These are phyloP conservation scores for Fistulinella prunicolor DNA, from an alignment of 768 basidiomycete genomes.

Conservation along the genomic window DNA sequence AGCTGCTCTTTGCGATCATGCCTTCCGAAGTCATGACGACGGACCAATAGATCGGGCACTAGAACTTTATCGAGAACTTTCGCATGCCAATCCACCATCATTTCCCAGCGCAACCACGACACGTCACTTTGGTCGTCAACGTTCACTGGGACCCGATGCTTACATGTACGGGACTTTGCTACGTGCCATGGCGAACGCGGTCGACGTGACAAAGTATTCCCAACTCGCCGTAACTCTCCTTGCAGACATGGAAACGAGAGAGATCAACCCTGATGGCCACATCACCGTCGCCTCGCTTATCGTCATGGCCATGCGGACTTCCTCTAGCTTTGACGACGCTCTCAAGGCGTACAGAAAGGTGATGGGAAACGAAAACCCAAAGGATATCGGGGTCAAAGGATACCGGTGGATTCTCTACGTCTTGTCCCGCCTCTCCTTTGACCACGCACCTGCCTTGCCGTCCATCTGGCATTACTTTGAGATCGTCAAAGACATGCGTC, in stretches of 20 bases:
- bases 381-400: slow-evolving; percentile 51
- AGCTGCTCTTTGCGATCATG: slow-evolving; percentile 43
- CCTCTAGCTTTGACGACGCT: slow-evolving; percentile 54
- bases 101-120: slow-evolving; percentile 9
- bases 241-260: slow-evolving; percentile 60
- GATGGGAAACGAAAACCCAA: slow-evolving; percentile 27
- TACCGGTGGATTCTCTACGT: slow-evolving; percentile 63
- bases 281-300: slow-evolving; percentile 50
- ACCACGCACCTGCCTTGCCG: slow-evolving; percentile 37
- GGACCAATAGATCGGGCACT: slow-evolving; percentile 52
- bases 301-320: slow-evolving; percentile 65
- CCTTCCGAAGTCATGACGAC: slow-evolving; percentile 37
- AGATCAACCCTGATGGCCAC: slow-evolving; percentile 44
- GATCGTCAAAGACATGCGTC: slow-evolving; percentile 79
- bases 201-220: slow-evolving; percentile 48
- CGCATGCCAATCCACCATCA: slow-evolving; percentile 29
- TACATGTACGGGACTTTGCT: slow-evolving; percentile 55
- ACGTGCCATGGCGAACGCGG: slow-evolving; percentile 43
- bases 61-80: slow-evolving; percentile 48
- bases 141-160: slow-evolving; percentile 45
- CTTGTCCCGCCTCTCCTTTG: slow-evolving; percentile 58
- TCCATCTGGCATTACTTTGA: slow-evolving; percentile 61
- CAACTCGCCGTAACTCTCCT: slow-evolving; percentile 50
- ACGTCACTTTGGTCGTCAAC: slow-evolving; percentile 27
- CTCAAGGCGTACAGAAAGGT: slow-evolving; percentile 55